Percentiles rank a stretch among this genome's conserved stretches.
Conservation (phyloP, 2,329 filamentous ascomycete species). For the Macrophomina tecta region DNA sequence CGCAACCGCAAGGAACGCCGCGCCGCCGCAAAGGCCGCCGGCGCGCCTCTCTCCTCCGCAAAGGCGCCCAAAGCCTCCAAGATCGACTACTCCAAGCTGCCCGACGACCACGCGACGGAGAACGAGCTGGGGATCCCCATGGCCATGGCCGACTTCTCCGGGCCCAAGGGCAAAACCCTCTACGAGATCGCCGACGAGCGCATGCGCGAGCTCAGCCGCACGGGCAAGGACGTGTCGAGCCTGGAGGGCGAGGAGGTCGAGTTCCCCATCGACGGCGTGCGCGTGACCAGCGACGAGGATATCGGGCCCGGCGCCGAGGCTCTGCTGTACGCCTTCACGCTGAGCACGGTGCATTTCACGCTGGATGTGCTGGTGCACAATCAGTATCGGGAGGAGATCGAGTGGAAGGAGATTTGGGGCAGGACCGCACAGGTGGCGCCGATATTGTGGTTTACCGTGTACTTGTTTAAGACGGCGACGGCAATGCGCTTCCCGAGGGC, state of each 20-base stretch:
- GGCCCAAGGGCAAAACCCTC: conserved; percentile 66
- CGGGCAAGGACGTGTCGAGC: conserved; percentile 53
- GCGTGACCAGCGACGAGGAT: conserved; percentile 42
- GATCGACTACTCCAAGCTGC: conserved; percentile 49
- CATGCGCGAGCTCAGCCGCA: conserved; percentile 48
- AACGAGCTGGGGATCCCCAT: conserved; percentile 58
- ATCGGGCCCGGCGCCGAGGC: conserved; percentile 56
- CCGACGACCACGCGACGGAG: conserved; percentile 1
- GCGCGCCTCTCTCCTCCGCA: conserved; percentile 29
- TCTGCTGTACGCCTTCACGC: conserved; percentile 59
- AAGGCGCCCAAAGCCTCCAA: conserved; percentile 34
- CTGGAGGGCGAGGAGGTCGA: conserved; percentile 21
- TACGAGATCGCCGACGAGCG: conserved; percentile 73
- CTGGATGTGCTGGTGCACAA: conserved; percentile 80
- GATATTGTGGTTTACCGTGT: conserved; percentile 53
- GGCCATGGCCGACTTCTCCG: conserved; percentile 66
- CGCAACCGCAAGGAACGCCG: conserved; percentile 55
- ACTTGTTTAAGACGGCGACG: conserved; percentile 49
- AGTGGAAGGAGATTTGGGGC: conserved; percentile 62
- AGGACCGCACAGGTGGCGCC: conserved; percentile 57
- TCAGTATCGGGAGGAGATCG: conserved; percentile 73
- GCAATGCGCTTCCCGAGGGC: conserved; percentile 52
- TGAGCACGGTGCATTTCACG: conserved; percentile 77
- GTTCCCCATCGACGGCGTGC: conserved; percentile 29
- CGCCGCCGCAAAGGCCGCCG: conserved; percentile 45